Evolutionary conservation across 768 basidiomycete genomes (phyloP).

Genomic region (Porpolomopsis calyptriformis): DNA sequence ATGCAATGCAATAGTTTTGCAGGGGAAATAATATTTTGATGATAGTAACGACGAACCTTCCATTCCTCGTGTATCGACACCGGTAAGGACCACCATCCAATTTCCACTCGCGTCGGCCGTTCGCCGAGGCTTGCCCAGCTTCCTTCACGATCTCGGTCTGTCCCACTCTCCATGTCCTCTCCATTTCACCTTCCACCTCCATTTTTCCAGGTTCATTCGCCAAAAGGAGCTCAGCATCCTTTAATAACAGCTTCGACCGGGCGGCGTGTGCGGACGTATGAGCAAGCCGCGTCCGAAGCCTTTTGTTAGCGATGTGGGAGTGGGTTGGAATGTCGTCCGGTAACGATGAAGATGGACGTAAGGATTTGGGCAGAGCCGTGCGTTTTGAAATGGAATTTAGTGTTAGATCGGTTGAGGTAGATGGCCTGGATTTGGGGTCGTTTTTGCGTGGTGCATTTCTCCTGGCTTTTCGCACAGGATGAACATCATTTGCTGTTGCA

Average conservation of each 20-base stretch:
- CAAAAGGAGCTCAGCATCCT: slow-evolving; percentile 66
- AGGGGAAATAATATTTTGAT: slow-evolving; percentile 5
- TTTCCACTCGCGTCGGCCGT: slow-evolving; percentile 65
- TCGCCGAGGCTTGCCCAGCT: slow-evolving; percentile 65
- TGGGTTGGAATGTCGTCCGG: slow-evolving; percentile 40
- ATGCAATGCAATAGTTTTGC: not conserved
- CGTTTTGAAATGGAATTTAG: slow-evolving; percentile 44
- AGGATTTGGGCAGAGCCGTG: slow-evolving; percentile 60
- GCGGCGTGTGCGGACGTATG: slow-evolving; percentile 53
- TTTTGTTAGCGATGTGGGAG: slow-evolving; percentile 60
- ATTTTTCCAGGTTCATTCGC: slow-evolving; percentile 63
- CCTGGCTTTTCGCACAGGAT: slow-evolving; percentile 31
- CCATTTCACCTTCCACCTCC: slow-evolving; percentile 68
- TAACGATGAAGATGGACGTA: slow-evolving; percentile 39
- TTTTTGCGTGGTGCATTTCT: slow-evolving; percentile 13
- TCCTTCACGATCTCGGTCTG: slow-evolving; percentile 66
- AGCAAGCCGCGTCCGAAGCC: slow-evolving; percentile 59
- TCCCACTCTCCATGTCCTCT: slow-evolving; percentile 79
- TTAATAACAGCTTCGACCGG: slow-evolving; percentile 45
- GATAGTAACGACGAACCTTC: slow-evolving; percentile 46
- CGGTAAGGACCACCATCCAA: slow-evolving; percentile 82
- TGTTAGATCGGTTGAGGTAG: slow-evolving; percentile 35
- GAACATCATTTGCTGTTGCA: slow-evolving; percentile 53
- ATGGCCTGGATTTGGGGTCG: slow-evolving; percentile 18
- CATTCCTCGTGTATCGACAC: slow-evolving; percentile 82